Conservation (phyloP, 495 filamentous ascomycete genomes). For the Entonaema liquescens region DNA sequence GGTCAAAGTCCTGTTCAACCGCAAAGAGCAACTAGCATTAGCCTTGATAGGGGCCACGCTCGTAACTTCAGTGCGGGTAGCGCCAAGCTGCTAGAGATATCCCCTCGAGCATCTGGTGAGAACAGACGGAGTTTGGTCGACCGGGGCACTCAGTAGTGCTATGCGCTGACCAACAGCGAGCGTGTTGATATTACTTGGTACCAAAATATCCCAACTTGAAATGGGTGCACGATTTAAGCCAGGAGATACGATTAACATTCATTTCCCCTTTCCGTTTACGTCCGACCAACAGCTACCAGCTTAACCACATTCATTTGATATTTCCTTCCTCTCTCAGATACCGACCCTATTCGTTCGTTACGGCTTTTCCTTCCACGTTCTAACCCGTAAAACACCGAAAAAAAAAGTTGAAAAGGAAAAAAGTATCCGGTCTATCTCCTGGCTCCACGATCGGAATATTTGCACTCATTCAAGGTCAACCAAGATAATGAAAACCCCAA, state of each 20-base stretch:
- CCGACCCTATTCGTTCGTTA: constrained; percentile 49
- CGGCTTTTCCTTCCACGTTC: constrained; percentile 37
- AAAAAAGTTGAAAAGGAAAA: constrained; percentile 36
- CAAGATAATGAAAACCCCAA: constrained; percentile 13
- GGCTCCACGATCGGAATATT: constrained; percentile 13
- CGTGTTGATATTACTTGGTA: constrained; percentile 22
- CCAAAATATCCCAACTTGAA: constrained; percentile 8
- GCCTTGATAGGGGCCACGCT: constrained; percentile 68
- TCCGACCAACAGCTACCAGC: neutral
- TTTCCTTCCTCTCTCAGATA: constrained; percentile 39
- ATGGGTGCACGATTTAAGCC: constrained; percentile 24
- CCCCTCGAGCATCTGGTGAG: constrained; percentile 58
- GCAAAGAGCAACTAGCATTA: constrained; percentile 70
- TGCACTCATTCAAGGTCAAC: constrained; percentile 1
- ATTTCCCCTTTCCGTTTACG: constrained; percentile 21
- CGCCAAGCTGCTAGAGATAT: constrained; percentile 72
- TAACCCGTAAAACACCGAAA: constrained; percentile 13
- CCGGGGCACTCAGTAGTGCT: constrained; percentile 30
- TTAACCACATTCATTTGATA: constrained; percentile 38
- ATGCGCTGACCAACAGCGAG: constrained; percentile 15
- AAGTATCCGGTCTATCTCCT: constrained; percentile 27
- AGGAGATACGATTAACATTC: constrained; percentile 34
- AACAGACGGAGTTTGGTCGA: constrained; percentile 41
- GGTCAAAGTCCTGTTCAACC: constrained; percentile 56
- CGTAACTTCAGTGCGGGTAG: constrained; percentile 79